phyloP scores from a whole-genome alignment of 2,329 filamentous ascomycete genomes.

The Phaeosphaeria sp. region DNA sequence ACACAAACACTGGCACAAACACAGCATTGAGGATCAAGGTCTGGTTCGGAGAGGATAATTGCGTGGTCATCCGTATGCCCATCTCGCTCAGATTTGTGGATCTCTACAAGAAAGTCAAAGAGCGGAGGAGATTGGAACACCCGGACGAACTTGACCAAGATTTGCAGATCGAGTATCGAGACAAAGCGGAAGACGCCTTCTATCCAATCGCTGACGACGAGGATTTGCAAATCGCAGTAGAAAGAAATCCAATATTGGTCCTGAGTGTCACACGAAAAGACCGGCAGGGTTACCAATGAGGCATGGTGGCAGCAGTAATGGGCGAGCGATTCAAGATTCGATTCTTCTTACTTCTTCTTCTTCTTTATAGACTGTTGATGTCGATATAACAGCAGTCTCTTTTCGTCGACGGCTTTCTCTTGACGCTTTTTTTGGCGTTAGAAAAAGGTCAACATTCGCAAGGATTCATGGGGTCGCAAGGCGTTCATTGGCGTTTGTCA shows the following conservation, averaged over 20 bases:
- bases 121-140: constrained; percentile 76
- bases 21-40: constrained; percentile 84
- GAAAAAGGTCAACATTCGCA: constrained; percentile 4
- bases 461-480: constrained; percentile 4
- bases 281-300: constrained; percentile 15
- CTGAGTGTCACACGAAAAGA: constrained; percentile 55
- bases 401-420: not conserved
- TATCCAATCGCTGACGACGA: constrained; percentile 78
- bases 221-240: constrained; percentile 80
- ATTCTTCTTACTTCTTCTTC: not conserved
- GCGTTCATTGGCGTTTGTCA: constrained; percentile 3
- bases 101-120: constrained; percentile 82
- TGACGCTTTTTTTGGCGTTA: constrained; percentile 1
- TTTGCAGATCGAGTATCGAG: constrained; percentile 82
- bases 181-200: constrained; percentile 78
- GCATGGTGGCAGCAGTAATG: not conserved
- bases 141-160: constrained; percentile 63
- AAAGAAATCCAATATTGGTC: constrained; percentile 85
- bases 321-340: not conserved
- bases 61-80: constrained; percentile 89
- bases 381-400: not conserved
- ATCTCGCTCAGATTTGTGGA: constrained; percentile 78
- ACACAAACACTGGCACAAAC: constrained; percentile 29
- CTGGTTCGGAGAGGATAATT: constrained; percentile 83
- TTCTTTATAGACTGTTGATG: not conserved